Conservation (phyloP, 2,329 filamentous ascomycete species). For the Xylariaceae sp. region DNA sequence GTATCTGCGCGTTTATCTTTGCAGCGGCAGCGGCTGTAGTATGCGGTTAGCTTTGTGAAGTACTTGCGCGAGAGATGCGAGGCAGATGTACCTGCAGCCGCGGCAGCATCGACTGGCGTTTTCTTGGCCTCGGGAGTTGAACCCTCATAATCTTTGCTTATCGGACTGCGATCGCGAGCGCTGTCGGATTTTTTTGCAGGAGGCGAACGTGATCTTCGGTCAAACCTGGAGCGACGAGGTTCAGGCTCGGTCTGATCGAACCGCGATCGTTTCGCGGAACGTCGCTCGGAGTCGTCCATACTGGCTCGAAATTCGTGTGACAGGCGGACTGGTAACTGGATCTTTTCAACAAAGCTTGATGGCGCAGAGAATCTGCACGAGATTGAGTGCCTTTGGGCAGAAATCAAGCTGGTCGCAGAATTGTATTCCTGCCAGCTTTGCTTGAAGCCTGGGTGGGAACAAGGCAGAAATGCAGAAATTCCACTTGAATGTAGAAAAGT, state of each 20-base stretch:
- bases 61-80: not conserved
- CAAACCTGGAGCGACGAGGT: constrained; percentile 75
- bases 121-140: constrained; percentile 39
- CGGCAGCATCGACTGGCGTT: constrained; percentile 61
- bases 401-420: too few species aligned
- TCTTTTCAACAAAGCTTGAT: not conserved
- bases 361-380: too few species aligned
- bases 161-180: constrained; percentile 75
- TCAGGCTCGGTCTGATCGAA: constrained; percentile 91
- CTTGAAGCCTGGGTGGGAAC: not conserved
- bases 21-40: constrained; percentile 77
- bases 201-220: constrained; percentile 86
- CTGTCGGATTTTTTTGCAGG: constrained; percentile 62
- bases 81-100: constrained; percentile 64
- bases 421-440: not conserved
- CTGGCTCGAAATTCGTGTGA: constrained; percentile 3
- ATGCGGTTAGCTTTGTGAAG: constrained; percentile 17
- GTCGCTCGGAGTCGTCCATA: constrained; percentile 77
- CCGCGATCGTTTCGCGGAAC: constrained; percentile 75
- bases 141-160: constrained; percentile 42
- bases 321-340: not conserved
- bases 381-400: too few species aligned
- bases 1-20: constrained; percentile 76
- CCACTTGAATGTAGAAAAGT: constrained; percentile 11
- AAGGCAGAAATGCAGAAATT: constrained; percentile 10